These are phyloP conservation scores for Stemphylium vesicarium DNA, from an alignment of 2,329 filamentous ascomycete species.

Conservation along the genomic window DNA sequence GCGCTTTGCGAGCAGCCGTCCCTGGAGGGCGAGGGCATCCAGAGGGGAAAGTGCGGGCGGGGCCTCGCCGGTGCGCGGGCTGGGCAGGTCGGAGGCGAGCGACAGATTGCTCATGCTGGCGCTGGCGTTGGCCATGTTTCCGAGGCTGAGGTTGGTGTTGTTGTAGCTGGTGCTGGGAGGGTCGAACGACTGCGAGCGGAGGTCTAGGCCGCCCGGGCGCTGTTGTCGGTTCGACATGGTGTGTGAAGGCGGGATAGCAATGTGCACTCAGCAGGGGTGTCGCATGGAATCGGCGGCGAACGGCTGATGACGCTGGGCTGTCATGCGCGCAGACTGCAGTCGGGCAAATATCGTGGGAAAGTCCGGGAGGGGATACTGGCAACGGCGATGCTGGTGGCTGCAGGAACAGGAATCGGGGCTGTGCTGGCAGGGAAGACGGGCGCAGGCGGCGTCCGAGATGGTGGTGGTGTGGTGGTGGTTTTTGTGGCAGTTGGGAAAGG, in stretches of 20 bases:
- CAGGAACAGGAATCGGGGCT: constrained; percentile 12
- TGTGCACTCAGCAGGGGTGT: constrained; percentile 25
- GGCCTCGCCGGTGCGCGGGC: constrained; percentile 62
- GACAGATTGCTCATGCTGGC: constrained; percentile 44
- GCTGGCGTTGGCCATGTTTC: constrained; percentile 26
- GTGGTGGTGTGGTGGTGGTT: constrained; percentile 4
- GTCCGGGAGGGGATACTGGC: constrained; percentile 14
- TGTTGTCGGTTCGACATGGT: constrained; percentile 39
- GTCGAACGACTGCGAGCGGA: constrained; percentile 44
- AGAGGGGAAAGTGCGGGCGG: constrained; percentile 92
- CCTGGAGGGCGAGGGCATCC: constrained; percentile 93
- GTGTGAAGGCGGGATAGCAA: constrained; percentile 13
- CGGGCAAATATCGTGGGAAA: constrained; percentile 30
- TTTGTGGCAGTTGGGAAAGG: neutral
- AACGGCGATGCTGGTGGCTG: neutral
- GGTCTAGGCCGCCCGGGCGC: constrained; percentile 42
- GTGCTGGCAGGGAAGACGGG: constrained; percentile 16
- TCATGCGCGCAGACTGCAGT: constrained; percentile 41
- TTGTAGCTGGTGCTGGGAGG: constrained; percentile 27
- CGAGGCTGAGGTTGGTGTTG: constrained; percentile 17
- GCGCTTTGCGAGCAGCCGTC: constrained; percentile 83
- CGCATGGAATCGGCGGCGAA: constrained; percentile 30
- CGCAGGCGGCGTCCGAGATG: constrained; percentile 5
- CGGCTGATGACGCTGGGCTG: constrained; percentile 31
- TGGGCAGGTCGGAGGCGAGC: constrained; percentile 50